These are phyloP conservation scores for Lyophyllum shimeji DNA, from an alignment of 768 basidiomycete genomes.

Conservation along the genomic window DNA sequence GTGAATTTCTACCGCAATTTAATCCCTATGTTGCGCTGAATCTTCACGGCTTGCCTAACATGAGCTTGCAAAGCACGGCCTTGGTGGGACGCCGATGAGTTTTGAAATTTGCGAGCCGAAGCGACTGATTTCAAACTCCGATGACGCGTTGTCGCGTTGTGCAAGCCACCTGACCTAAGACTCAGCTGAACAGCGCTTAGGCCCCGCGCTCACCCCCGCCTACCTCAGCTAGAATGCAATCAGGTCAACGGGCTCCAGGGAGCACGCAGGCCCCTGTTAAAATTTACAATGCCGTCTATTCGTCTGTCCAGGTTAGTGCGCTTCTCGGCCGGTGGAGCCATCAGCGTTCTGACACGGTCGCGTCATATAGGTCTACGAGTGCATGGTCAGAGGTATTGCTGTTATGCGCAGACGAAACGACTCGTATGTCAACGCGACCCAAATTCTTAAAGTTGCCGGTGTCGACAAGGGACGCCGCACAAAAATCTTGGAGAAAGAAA, in stretches of 20 bases:
- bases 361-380: slow-evolving; percentile 81
- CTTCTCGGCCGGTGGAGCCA: slow-evolving; percentile 10
- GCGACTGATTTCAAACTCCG: slow-evolving; percentile 29
- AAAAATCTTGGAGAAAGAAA: slow-evolving; percentile 97
- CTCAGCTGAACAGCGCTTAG: slow-evolving; percentile 17
- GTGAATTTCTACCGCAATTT: neutral
- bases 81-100: no score
- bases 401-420: slow-evolving; percentile 96
- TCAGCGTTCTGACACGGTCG: slow-evolving; percentile 37
- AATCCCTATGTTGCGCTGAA: neutral
- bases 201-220: slow-evolving; percentile 23
- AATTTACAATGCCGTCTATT: slow-evolving; percentile 93
- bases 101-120: neutral
- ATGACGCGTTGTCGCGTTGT: slow-evolving; percentile 40
- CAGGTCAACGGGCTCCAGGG: slow-evolving; percentile 40
- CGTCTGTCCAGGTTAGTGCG: slow-evolving; percentile 70
- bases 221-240: slow-evolving; percentile 41
- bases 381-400: slow-evolving; percentile 97
- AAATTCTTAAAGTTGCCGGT: slow-evolving; percentile 98
- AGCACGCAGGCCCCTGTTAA: slow-evolving; percentile 62
- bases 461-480: slow-evolving; percentile 96
- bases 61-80: no score
- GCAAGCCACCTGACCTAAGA: slow-evolving; percentile 32
- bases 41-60: neutral
- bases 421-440: slow-evolving; percentile 97